Conservation (phyloP, 208 protist species). For the Leptomonas seymouri region DNA sequence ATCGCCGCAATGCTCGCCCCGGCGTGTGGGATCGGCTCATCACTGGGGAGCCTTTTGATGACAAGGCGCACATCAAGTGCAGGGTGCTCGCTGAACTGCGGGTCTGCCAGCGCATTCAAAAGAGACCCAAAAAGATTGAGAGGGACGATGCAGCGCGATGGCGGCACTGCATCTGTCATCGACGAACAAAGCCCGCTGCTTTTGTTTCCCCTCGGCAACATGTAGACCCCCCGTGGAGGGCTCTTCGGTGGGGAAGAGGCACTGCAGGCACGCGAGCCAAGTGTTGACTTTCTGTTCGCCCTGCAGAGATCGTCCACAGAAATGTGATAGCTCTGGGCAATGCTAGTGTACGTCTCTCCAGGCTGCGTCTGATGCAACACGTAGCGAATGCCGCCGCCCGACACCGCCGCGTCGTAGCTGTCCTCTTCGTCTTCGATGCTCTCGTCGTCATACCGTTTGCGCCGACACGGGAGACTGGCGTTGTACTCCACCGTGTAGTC, state of each 20-base stretch:
- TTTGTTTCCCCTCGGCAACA: neutral
- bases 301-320: conserved; percentile 24
- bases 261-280: neutral
- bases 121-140: conserved; percentile 58
- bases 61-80: conserved; percentile 59
- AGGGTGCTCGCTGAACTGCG: conserved; percentile 43
- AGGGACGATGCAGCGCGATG: conserved; percentile 49
- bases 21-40: conserved; percentile 55
- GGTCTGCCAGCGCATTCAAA: conserved; percentile 55
- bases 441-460: conserved; percentile 12
- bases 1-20: conserved; percentile 56
- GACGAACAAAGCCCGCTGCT: neutral
- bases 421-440: conserved; percentile 1
- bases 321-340: conserved; percentile 58
- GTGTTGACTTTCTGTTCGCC: conserved; percentile 10
- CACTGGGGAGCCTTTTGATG: conserved; percentile 42
- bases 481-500: conserved; percentile 48
- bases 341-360: conserved; percentile 51
- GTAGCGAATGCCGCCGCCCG: conserved; percentile 29
- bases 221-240: conserved; percentile 1
- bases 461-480: conserved; percentile 31
- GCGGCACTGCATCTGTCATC: too few relatives aligned
- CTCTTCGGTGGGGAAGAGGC: neutral
- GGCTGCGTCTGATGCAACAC: conserved; percentile 41
- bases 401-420: conserved; percentile 18